Base-by-base conservation (phyloP, 2,329 filamentous ascomycete species). In the Fusarium nodosum region DNA sequence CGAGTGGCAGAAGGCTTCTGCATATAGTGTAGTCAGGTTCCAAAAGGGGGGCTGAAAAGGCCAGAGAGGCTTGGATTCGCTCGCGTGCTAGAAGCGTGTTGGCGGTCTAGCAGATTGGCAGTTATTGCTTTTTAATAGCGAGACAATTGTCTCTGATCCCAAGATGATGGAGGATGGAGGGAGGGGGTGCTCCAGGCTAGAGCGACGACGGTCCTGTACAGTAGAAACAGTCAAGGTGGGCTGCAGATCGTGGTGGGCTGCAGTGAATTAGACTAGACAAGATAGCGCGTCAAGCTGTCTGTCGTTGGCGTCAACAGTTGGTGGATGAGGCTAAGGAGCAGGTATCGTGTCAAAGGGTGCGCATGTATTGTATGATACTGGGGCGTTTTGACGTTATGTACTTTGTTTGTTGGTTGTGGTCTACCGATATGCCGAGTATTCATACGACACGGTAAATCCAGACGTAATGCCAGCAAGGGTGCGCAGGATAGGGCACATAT, bases 121-220 rank as follows among this genome's bases (percentile, higher is more conserved):
- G 54, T 63, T 39, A 45, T 67, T 74, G 72, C 64, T 71, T 72
- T 73, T 73, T 62, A 52, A 52, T 60, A 51, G 48, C 68, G 62
- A 74, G 63, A 74, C 72, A 75, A 58, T 56, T 69, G 66, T 68
- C 64, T 71, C 67, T 69, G 59, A 64, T 66, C 56, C 50, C 57
- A 55, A 59, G 52, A 47, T 28, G 65, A 54, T 33, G 61, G 60
- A 68, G 33, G 62, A 54, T 30, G 61, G 54, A 59, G 52, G 28
- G 45, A 45, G 52, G 41, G 48, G 39, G 46, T 8, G 33, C 34
- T 44, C 47, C 41, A 60, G 45, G 33, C 57, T 64, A 59, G 47
- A 65, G 54, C 26, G 42, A 34, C 55, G 47, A 28, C 45, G 38
- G 41, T 44, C 16, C 41, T 44, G 39, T 42, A 41, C 38, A 4